Base-by-base conservation (phyloP, 2,329 filamentous ascomycete species). In the Exophiala alcalophila region DNA sequence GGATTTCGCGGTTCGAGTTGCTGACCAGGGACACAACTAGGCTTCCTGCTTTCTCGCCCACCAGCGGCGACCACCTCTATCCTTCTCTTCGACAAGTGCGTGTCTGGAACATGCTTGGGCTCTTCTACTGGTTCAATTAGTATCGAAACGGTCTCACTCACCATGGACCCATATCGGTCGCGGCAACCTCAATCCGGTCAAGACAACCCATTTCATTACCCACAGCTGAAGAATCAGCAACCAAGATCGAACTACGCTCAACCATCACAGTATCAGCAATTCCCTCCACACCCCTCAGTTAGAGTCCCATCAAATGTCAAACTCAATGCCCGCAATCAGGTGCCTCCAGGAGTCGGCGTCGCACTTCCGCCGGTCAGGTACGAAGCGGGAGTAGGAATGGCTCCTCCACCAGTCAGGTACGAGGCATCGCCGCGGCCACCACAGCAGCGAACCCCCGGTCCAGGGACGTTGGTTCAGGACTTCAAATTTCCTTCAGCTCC, bases 241-340 rank as follows among this genome's bases (percentile, higher is more conserved):
- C 28, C 18, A 11, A 12, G 31, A 18, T 19, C 40, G 23, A 38
- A 29, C n/a, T 52, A 52, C 23, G 38, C 44, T 31, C 49, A 52
- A 32, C 42, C 46, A 20, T 52, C 46, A 4, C 50, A 47, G 24
- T 49, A 49, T 33, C 43, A 49, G 26, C 47, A 49, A 19, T 53
- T 49, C 21, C 48, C 51, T 30, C 42, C 51, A 23, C 48, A 49
- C 33, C 48, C 51, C 5, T 44, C 35, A n/a, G 40, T 49, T 4
- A 38, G 51, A 34, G 25, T 37, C 18, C 45, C 51, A 18, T 34
- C 44, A n/a, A 48, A 46, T 30, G 45, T 37, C 25, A 51, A 47
- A 31, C 41, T 50, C 15, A 48, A 33, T 29, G 44, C 43, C 23
- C 25, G 45, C 9, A n/a, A n/a, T n/a, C 50, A 53, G 33, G 47